These are phyloP conservation scores for Fragaria iinumae DNA, from an alignment of 306 rosid species.

Conservation along the genomic window DNA sequence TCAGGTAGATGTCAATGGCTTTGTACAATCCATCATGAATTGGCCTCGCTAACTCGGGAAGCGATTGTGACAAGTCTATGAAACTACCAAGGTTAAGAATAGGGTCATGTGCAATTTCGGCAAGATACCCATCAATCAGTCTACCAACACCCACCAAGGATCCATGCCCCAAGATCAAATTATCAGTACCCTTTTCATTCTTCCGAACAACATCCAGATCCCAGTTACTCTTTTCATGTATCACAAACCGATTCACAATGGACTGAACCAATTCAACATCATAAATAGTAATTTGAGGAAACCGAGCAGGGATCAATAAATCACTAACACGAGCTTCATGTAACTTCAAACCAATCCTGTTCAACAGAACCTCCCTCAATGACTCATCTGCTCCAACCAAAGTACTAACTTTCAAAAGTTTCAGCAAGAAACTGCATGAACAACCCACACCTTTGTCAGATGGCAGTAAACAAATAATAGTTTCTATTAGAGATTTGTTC, in stretches of 20 bases:
- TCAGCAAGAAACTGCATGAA: conserved; percentile 80
- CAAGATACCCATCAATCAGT: conserved; percentile 70
- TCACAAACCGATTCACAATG: conserved; percentile 54
- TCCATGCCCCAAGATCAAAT: conserved; percentile 43
- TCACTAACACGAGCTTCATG: conserved; percentile 79
- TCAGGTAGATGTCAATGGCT: conserved; percentile 75
- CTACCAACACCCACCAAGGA: conserved; percentile 66
- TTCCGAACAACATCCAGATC: conserved; percentile 37
- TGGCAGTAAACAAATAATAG: conserved; percentile 79
- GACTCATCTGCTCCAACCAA: conserved; percentile 72
- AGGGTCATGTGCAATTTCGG: conserved; percentile 66
- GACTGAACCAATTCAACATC: conserved; percentile 68
- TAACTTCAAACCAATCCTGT: conserved; percentile 57
- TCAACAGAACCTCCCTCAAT: conserved; percentile 56
- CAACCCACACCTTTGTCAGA: conserved; percentile 60
- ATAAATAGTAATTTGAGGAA: conserved; percentile 57
- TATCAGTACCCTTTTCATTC: conserved; percentile 52
- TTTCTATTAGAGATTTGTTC: conserved; percentile 80
- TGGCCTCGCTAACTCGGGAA: conserved; percentile 72
- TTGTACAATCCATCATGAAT: conserved; percentile 79
- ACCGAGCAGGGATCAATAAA: conserved; percentile 71
- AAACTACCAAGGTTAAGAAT: conserved; percentile 61
- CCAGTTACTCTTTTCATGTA: conserved; percentile 36
- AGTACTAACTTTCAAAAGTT: conserved; percentile 79
- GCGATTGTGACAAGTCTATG: conserved; percentile 56